Evolutionary conservation across 129 eudicot genomes (phyloP).

Genomic region (Centella asiatica): DNA sequence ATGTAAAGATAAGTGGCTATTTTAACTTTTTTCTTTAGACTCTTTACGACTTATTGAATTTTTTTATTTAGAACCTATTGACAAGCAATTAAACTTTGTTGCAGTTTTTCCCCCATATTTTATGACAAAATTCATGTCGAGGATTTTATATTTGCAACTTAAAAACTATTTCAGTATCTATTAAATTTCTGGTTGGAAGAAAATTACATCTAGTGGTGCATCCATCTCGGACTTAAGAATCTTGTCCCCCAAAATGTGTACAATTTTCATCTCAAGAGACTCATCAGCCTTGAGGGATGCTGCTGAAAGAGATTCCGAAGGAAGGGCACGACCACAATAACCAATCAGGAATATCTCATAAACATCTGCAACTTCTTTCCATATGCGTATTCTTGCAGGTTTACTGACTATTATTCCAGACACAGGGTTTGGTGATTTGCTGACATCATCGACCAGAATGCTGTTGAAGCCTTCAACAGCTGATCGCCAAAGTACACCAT

Average conservation of each 20-base stretch:
- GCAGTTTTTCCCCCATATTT: not conserved
- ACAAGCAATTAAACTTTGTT: not conserved
- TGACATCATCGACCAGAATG: constrained; percentile 57
- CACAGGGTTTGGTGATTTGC: constrained; percentile 23
- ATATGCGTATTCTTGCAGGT: constrained; percentile 67
- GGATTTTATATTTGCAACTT: not conserved
- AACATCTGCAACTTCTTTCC: constrained; percentile 99
- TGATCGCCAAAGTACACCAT: constrained; percentile 85
- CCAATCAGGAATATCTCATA: constrained; percentile 87
- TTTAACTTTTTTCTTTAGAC: too few relatives aligned
- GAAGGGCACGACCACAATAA: constrained; percentile 94
- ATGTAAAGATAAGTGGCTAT: too few relatives aligned
- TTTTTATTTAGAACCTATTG: too few relatives aligned
- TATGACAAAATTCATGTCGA: not conserved
- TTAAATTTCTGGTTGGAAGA: constrained; percentile 9
- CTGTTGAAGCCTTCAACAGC: constrained; percentile 91
- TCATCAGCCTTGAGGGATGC: constrained; percentile 59
- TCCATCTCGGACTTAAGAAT: constrained; percentile 65
- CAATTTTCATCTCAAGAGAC: constrained; percentile 74
- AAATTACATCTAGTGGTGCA: constrained; percentile 74
- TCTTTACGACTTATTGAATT: too few relatives aligned
- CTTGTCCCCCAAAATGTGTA: constrained; percentile 76
- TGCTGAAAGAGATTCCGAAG: constrained; percentile 53
- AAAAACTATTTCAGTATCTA: not conserved
- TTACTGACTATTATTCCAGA: constrained; percentile 23